Percentiles rank a stretch among this genome's conserved stretches.
These are phyloP conservation scores for Cryphonectria nitschkei DNA, from an alignment of 2,329 filamentous ascomycete genomes.

Conservation along the genomic window DNA sequence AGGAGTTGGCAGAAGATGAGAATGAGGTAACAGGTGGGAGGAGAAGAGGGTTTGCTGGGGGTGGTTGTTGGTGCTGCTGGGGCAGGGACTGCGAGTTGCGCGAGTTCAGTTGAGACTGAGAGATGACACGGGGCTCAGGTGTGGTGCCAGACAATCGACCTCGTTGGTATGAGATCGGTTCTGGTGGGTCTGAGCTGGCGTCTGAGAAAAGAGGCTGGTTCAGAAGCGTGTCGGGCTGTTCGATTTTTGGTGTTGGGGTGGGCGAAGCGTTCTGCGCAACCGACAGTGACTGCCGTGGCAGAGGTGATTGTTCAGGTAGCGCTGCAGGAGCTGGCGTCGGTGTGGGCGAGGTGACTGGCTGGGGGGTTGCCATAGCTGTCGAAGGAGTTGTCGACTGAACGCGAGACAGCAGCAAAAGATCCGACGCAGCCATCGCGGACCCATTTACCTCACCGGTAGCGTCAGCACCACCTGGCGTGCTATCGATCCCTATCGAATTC, in stretches of 20 bases:
- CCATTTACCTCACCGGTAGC: background rate
- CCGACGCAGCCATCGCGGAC: constrained; percentile 10
- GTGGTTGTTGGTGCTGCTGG: constrained; percentile 3
- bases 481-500: constrained; percentile 26
- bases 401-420: constrained; percentile 20
- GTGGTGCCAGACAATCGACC: constrained; percentile 10
- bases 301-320: constrained; percentile 1
- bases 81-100: constrained; percentile 16
- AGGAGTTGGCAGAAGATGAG: constrained; percentile 18
- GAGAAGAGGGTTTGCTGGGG: constrained; percentile 3
- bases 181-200: constrained; percentile 8
- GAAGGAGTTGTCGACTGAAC: constrained; percentile 29
- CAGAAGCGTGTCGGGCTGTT: constrained; percentile 2
- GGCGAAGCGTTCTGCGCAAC: constrained; percentile 4
- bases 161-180: background rate
- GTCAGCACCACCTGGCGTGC: background rate
- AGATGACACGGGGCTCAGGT: constrained; percentile 15
- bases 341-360: constrained; percentile 11
- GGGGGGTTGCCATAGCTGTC: constrained; percentile 24
- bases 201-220: constrained; percentile 4
- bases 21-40: constrained; percentile 2
- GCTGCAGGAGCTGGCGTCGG: constrained; percentile 21
- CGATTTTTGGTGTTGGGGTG: constrained; percentile 6
- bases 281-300: background rate
- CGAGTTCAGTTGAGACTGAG: constrained; percentile 14